Evolutionary conservation across 192 early-diverging fungal genomes (phyloP).

Genomic region (Coemansia sp.): DNA sequence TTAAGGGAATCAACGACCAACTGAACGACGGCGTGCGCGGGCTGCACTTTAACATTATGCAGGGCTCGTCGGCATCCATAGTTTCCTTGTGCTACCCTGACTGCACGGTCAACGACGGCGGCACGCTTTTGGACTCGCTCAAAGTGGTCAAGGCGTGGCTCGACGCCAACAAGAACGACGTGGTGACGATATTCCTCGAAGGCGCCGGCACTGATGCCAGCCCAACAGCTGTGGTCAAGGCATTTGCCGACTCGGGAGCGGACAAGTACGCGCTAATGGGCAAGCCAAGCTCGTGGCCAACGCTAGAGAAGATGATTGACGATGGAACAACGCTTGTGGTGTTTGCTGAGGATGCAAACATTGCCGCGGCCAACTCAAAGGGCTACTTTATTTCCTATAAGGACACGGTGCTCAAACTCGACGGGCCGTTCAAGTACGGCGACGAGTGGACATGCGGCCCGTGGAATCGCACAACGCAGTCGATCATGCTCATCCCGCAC

Average conservation of each 20-base stretch:
- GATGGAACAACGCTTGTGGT: slow-evolving; percentile 43
- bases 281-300: slow-evolving; percentile 37
- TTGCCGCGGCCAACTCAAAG: slow-evolving; percentile 31
- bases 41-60: slow-evolving; percentile 42
- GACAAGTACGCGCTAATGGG: slow-evolving; percentile 39
- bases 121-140: slow-evolving; percentile 31
- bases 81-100: slow-evolving; percentile 43
- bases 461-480: slow-evolving; percentile 32
- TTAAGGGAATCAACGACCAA: slow-evolving; percentile 43
- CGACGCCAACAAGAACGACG: slow-evolving; percentile 39
- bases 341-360: slow-evolving; percentile 39
- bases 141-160: slow-evolving; percentile 42
- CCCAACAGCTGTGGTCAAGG: slow-evolving; percentile 32
- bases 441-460: slow-evolving; percentile 46
- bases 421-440: slow-evolving; percentile 35
- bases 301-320: slow-evolving; percentile 38
- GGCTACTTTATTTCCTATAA: slow-evolving; percentile 42
- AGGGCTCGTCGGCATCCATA: slow-evolving; percentile 24
- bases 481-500: slow-evolving; percentile 51
- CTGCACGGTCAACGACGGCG: slow-evolving; percentile 47
- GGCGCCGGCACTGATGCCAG: slow-evolving; percentile 20
- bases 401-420: slow-evolving; percentile 32
- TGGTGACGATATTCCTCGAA: slow-evolving; percentile 51
- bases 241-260: slow-evolving; percentile 32
- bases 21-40: slow-evolving; percentile 50